Evolutionary conservation across 2,329 filamentous ascomycete genomes (phyloP).

Genomic region (Fusarium odoratissimum): DNA sequence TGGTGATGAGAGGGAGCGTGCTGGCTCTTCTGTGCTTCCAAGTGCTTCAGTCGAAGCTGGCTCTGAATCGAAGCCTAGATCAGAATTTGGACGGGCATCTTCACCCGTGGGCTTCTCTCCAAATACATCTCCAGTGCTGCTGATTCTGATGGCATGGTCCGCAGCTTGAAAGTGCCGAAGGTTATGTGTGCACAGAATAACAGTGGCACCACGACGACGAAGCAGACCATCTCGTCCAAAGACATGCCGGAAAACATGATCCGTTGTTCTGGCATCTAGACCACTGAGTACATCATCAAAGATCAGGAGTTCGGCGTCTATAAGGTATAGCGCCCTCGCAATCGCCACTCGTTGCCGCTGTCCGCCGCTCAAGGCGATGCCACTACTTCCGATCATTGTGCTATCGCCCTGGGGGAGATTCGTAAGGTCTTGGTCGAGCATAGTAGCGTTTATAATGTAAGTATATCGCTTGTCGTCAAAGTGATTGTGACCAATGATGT

Average conservation of each 20-base stretch:
- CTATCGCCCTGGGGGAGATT: conserved; percentile 50
- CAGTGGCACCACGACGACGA: conserved; percentile 51
- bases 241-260: conserved; percentile 55
- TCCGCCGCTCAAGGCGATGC: conserved; percentile 56
- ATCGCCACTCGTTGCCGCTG: conserved; percentile 53
- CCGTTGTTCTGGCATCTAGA: conserved; percentile 57
- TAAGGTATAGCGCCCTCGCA: conserved; percentile 58
- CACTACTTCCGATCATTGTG: conserved; percentile 54
- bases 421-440: conserved; percentile 47
- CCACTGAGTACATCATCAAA: conserved; percentile 60
- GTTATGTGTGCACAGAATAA: conserved; percentile 53
- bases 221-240: conserved; percentile 56
- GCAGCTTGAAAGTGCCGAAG: conserved; percentile 14
- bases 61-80: neutral
- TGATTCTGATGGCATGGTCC: neutral
- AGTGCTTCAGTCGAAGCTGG: neutral
- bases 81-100: neutral
- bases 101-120: neutral
- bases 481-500: conserved; percentile 50
- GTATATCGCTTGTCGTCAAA: conserved; percentile 49
- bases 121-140: neutral
- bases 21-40: too few relatives aligned
- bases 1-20: accelerated
- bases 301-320: conserved; percentile 51
- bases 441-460: conserved; percentile 48